phyloP scores from a whole-genome alignment of 768 basidiomycete species.

The Termitomyces sp. region DNA sequence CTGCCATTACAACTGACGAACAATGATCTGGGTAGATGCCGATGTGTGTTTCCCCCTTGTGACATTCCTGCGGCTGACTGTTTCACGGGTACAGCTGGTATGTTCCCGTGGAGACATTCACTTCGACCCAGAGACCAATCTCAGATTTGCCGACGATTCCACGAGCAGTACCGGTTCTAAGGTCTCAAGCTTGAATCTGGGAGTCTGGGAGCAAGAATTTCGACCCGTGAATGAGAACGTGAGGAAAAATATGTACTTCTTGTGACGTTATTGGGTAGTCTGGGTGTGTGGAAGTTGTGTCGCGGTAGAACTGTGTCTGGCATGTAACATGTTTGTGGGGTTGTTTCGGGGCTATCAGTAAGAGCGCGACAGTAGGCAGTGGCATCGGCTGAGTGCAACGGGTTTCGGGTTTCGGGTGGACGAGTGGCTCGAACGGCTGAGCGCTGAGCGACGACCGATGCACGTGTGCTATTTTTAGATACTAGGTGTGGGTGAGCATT shows the following conservation, averaged over 20 bases:
- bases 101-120: slow-evolving; percentile 47
- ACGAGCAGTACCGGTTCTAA: slow-evolving; percentile 13
- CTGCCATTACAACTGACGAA: slow-evolving; percentile 1
- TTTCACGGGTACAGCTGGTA: slow-evolving; percentile 31
- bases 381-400: neutral
- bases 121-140: slow-evolving; percentile 21
- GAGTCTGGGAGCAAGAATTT: slow-evolving; percentile 18
- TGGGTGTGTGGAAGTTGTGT: neutral
- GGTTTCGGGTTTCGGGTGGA: neutral
- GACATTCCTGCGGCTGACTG: slow-evolving; percentile 5
- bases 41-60: slow-evolving; percentile 32
- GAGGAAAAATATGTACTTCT: slow-evolving; percentile 18
- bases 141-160: slow-evolving; percentile 18
- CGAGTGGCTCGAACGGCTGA: neutral
- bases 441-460: neutral
- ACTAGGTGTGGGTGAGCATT: slow-evolving; percentile 12
- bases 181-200: slow-evolving; percentile 13
- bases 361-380: neutral
- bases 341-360: slow-evolving; percentile 1
- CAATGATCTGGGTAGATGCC: slow-evolving; percentile 35
- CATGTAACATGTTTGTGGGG: neutral
- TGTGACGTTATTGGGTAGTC: slow-evolving; percentile 8
- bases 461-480: slow-evolving; percentile 1
- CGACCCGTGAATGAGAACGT: slow-evolving; percentile 10
- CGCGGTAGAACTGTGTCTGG: neutral